phyloP scores from a whole-genome alignment of 805 yeast genomes.

The Cyberlindnera amylophila region DNA sequence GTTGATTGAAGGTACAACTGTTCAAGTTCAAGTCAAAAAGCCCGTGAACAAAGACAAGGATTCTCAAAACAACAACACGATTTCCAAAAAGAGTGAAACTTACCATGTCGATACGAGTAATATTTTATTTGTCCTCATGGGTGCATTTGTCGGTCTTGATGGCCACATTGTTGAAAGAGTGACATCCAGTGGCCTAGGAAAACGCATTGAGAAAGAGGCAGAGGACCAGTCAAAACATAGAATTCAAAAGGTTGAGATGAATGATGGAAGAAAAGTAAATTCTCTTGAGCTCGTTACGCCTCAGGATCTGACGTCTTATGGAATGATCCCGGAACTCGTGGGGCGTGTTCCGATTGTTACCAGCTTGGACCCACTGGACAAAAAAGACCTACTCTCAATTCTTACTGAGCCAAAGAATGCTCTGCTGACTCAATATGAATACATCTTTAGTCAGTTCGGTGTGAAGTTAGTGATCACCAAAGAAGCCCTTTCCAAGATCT shows the following conservation, averaged over 20 bases:
- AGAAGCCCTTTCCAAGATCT: constrained; percentile 45
- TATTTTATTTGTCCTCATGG: constrained; percentile 53
- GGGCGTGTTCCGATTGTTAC: constrained; percentile 58
- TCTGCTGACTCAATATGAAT: constrained; percentile 47
- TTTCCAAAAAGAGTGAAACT: constrained; percentile 37
- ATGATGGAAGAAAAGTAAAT: constrained; percentile 34
- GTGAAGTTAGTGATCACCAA: constrained; percentile 46
- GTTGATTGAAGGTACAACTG: constrained; percentile 52
- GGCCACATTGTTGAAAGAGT: constrained; percentile 41
- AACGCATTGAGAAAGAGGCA: constrained; percentile 19
- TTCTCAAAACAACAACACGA: constrained; percentile 29
- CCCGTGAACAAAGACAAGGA: constrained; percentile 33
- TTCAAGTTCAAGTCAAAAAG: constrained; percentile 44
- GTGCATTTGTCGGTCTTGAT: constrained; percentile 60
- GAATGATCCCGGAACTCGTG: constrained; percentile 56
- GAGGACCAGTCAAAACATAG: constrained; percentile 16
- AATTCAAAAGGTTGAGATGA: constrained; percentile 34
- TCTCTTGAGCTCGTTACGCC: constrained; percentile 46
- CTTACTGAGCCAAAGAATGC: constrained; percentile 55
- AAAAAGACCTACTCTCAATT: constrained; percentile 44
- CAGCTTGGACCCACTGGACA: constrained; percentile 43
- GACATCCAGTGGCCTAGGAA: constrained; percentile 25
- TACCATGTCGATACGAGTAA: constrained; percentile 52
- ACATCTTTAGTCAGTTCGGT: constrained; percentile 49
- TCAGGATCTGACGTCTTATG: constrained; percentile 47